phyloP scores from a whole-genome alignment of 305 asterid species.

The Plantago coronopus region DNA sequence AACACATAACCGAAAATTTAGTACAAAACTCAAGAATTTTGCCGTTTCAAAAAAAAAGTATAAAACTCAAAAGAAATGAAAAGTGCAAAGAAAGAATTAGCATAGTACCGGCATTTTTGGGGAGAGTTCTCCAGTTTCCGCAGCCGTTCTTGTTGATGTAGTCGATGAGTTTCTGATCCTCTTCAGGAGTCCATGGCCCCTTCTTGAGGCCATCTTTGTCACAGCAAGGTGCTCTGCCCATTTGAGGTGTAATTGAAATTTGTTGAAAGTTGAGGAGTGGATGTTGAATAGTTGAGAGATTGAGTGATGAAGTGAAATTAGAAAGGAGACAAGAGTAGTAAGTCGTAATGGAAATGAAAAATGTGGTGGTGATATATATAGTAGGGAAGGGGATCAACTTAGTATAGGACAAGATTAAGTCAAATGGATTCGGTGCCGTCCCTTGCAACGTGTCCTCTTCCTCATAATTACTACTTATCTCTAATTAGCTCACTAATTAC shows the following conservation, averaged over 20 bases:
- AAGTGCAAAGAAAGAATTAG: not conserved
- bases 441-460: conserved; percentile 75
- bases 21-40: too few relatives aligned
- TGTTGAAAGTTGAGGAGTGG: not conserved
- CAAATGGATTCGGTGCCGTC: conserved; percentile 79
- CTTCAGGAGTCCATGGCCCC: conserved; percentile 81
- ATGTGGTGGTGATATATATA: conserved; percentile 22
- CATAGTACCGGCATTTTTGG: conserved; percentile 63
- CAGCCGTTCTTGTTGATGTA: conserved; percentile 49
- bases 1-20: not conserved
- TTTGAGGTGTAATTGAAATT: conserved; percentile 2
- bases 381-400: not conserved
- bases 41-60: too few relatives aligned
- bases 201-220: conserved; percentile 79
- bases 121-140: conserved; percentile 70
- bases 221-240: conserved; percentile 92
- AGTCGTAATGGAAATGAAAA: conserved; percentile 18
- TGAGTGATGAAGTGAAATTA: conserved; percentile 1
- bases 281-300: too few relatives aligned
- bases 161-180: conserved; percentile 53
- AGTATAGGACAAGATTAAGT: conserved; percentile 31
- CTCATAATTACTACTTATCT: not conserved
- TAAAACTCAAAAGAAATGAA: not conserved
- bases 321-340: conserved; percentile 8
- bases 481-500: not conserved